A percentile compares a stretch with the other conserved stretches of the same genome.
These are phyloP conservation scores for Dictyostelium discoideum DNA, from an alignment of 78 protist genomes.

Conservation along the genomic window DNA sequence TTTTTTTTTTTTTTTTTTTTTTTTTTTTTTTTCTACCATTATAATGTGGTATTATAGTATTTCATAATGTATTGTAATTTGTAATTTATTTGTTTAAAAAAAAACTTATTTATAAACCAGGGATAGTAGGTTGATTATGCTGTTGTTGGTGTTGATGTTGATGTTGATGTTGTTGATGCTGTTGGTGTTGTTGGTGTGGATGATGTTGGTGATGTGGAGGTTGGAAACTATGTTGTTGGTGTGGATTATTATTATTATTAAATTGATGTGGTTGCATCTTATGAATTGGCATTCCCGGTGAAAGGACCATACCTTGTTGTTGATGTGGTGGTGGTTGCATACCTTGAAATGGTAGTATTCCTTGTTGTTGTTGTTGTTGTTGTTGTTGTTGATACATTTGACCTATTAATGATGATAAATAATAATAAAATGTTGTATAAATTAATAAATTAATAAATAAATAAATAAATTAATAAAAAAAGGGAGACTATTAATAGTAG, in stretches of 20 bases:
- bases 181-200: neutral
- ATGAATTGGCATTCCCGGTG: neutral
- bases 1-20: too few relatives aligned
- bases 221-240: slow-evolving; percentile 9
- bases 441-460: neutral
- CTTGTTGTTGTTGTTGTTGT: neutral
- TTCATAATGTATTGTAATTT: too few relatives aligned
- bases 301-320: neutral
- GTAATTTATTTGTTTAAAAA: neutral
- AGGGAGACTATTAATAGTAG: neutral
- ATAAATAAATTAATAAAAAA: neutral
- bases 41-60: too few relatives aligned
- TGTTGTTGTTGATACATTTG: neutral
- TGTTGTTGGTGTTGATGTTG: neutral
- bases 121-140: neutral
- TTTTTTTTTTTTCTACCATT: too few relatives aligned
- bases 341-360: neutral
- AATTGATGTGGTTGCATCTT: neutral
- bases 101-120: neutral
- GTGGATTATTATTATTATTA: neutral
- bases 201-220: neutral
- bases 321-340: neutral
- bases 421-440: too few relatives aligned
- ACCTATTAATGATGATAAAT: neutral
- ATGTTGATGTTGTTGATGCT: neutral